Percentiles rank a stretch among this genome's conserved stretches.
These are phyloP conservation scores for Solanum corneliomulleri DNA, from an alignment of 257 asterid species.

Conservation along the genomic window DNA sequence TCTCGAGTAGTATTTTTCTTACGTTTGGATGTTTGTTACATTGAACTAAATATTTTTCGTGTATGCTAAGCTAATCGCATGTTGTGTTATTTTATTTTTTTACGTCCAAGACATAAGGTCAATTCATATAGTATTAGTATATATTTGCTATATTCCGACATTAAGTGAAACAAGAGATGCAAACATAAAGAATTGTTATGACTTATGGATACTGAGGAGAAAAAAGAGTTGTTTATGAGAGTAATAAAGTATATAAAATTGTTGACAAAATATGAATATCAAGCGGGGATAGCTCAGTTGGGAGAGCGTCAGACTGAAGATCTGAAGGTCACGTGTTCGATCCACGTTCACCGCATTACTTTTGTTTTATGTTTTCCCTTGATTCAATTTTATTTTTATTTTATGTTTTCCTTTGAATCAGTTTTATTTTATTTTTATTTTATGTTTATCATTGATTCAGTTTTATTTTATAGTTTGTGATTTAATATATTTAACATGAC, in stretches of 20 bases:
- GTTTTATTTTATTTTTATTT: no score
- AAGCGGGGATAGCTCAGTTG: conserved; percentile 93
- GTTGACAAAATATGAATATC: no score
- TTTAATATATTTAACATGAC: neutral
- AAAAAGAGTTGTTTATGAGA: neutral
- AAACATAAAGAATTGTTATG: neutral
- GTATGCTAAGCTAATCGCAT: neutral
- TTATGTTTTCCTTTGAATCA: no score
- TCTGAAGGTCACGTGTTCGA: no score
- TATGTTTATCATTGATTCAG: no score
- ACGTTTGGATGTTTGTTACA: neutral
- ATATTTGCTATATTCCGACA: neutral
- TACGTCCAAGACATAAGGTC: neutral
- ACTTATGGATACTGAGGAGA: neutral
- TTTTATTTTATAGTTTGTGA: no score
- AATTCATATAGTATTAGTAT: neutral
- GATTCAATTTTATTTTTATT: no score
- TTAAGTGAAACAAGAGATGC: neutral
- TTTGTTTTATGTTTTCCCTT: no score
- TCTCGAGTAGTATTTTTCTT: neutral
- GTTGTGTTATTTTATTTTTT: neutral
- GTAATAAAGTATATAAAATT: neutral
- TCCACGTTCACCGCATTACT: no score
- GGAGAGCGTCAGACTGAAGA: conserved; percentile 80
- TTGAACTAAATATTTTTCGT: neutral